Percentiles rank a stretch among this genome's conserved stretches.
phyloP scores from a whole-genome alignment of 129 eudicot genomes.

The Centella asiatica region DNA sequence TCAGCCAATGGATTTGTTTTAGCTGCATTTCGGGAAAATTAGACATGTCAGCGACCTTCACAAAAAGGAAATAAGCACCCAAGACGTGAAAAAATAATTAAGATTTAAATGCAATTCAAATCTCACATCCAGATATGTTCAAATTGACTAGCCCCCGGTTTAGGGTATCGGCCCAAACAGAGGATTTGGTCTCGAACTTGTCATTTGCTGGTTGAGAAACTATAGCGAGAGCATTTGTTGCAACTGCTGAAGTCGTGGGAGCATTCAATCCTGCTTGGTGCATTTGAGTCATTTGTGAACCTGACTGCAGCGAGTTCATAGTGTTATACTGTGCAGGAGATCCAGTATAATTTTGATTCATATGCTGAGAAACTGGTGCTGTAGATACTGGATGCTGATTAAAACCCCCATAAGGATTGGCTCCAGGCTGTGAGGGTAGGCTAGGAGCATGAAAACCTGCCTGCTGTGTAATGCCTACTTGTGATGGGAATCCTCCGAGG shows the following conservation, averaged over 20 bases:
- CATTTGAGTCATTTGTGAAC: conserved; percentile 25
- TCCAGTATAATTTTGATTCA: conserved; percentile 18
- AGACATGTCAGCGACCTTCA: background rate
- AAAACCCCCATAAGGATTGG: conserved; percentile 35
- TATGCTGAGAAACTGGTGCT: conserved; percentile 21
- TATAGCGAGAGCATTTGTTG: conserved; percentile 48
- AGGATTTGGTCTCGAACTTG: conserved; percentile 83
- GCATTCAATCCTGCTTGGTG: conserved; percentile 29
- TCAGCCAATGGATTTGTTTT: conserved; percentile 77
- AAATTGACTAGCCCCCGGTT: conserved; percentile 92
- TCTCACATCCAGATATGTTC: conserved; percentile 93
- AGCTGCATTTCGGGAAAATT: conserved; percentile 43
- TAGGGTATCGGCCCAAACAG: conserved; percentile 97
- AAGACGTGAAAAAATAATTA: background rate
- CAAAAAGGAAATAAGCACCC: background rate
- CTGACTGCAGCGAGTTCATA: conserved; percentile 26
- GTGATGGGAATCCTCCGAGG: conserved; percentile 24
- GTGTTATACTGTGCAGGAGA: conserved; percentile 23
- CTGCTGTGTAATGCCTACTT: conserved; percentile 26
- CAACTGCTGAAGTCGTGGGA: conserved; percentile 21
- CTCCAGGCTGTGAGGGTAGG: conserved; percentile 21
- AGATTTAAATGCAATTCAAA: background rate
- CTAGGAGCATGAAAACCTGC: conserved; percentile 29
- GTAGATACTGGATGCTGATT: conserved; percentile 28
- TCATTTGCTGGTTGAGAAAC: conserved; percentile 56